Conservation (phyloP, 2,329 filamentous ascomycete genomes). For the Onygena corvina region DNA sequence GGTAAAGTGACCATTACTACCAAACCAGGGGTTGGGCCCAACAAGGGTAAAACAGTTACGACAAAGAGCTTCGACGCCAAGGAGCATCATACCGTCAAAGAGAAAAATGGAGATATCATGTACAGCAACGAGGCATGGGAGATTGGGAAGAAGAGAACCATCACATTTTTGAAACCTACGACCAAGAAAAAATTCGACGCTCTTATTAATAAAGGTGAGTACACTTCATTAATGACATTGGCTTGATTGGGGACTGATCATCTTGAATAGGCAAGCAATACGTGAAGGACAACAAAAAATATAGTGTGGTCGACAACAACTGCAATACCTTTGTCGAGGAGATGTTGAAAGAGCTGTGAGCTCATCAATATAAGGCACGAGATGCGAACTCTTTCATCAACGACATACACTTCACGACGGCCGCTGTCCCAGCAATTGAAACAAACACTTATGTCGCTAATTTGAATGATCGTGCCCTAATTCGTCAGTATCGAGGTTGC, state of each 20-base stretch:
- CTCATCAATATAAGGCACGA: too few relatives aligned
- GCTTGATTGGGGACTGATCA: not conserved
- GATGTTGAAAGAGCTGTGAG: not conserved
- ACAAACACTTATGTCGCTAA: too few relatives aligned
- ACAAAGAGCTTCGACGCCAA: not conserved
- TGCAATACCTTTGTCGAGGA: not conserved
- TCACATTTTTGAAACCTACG: not conserved
- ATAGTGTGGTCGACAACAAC: not conserved
- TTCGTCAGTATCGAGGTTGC: too few relatives aligned
- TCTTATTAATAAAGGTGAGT: not conserved
- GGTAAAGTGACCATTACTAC: slow-evolving; percentile 1
- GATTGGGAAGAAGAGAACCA: not conserved
- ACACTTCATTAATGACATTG: not conserved
- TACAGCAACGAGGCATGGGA: not conserved
- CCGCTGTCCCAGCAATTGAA: too few relatives aligned
- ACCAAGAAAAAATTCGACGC: not conserved
- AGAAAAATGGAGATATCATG: not conserved
- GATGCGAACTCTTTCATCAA: too few relatives aligned
- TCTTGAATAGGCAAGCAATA: not conserved
- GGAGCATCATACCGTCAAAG: not conserved
- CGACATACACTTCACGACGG: too few relatives aligned
- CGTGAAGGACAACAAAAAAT: not conserved
- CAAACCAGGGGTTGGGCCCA: not conserved
- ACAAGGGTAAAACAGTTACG: not conserved
- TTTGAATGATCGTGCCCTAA: too few relatives aligned